Evolutionary conservation across 148 eudicot species (phyloP).

Genomic region (Silene uniflora): DNA sequence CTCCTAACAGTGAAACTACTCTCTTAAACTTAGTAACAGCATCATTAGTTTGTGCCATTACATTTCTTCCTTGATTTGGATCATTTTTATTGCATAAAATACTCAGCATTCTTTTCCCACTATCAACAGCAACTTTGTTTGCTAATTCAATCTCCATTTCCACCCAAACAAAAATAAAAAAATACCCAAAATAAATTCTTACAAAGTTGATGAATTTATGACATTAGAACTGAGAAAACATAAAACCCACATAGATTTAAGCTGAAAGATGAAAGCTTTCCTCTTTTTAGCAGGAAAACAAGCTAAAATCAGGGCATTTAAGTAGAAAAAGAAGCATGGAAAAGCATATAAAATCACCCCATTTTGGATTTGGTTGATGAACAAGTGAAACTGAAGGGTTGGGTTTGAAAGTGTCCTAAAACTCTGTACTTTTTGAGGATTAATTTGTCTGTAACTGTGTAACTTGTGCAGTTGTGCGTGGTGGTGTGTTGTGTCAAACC

Average conservation of each 20-base stretch:
- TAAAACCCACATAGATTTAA: conserved; percentile 13
- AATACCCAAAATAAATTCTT: neutral
- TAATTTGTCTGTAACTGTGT: neutral
- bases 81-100: conserved; percentile 34
- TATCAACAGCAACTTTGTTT: conserved; percentile 47
- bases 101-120: conserved; percentile 34
- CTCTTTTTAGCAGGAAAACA: neutral
- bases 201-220: neutral
- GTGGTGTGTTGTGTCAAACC: conserved; percentile 22
- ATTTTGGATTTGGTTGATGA: conserved; percentile 12
- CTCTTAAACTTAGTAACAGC: conserved; percentile 49
- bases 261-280: conserved; percentile 13
- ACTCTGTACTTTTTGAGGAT: neutral
- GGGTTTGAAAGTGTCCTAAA: neutral
- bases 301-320: conserved; percentile 1
- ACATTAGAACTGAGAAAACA: neutral
- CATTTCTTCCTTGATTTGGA: conserved; percentile 23
- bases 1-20: conserved; percentile 38
- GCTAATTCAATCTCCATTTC: conserved; percentile 46
- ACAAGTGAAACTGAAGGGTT: conserved; percentile 26
- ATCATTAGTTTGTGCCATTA: conserved; percentile 34
- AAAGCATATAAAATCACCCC: conserved; percentile 16
- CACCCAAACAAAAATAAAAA: neutral
- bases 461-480: conserved; percentile 13
- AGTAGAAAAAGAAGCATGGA: conserved; percentile 1